Conservation (phyloP, 1,284 basidiomycete species). For the Trichosporon sp. region DNA sequence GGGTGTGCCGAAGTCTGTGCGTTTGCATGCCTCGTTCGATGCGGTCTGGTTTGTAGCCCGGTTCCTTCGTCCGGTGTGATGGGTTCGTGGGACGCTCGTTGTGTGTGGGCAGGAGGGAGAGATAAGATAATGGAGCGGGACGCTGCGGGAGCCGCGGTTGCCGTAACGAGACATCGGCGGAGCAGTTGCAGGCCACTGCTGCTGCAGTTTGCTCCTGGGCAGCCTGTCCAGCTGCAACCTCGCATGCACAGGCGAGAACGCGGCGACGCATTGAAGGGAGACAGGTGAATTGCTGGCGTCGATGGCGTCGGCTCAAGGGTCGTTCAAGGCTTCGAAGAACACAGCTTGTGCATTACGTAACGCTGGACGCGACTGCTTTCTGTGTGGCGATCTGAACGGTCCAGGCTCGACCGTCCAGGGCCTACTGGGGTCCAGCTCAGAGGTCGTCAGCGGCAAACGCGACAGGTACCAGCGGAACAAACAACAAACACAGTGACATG, state of each 20-base stretch:
- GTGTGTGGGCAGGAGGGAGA: no score
- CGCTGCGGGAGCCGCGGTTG: no score
- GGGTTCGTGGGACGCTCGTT: no score
- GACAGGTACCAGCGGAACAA: not conserved
- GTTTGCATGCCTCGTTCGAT: not conserved
- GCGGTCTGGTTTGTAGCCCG: no score
- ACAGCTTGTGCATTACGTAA: not conserved
- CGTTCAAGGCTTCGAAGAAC: no score
- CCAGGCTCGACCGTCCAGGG: no score
- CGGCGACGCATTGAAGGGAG: not conserved
- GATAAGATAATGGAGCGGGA: not conserved
- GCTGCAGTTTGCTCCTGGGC: no score
- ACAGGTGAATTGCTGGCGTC: not conserved
- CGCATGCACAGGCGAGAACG: not conserved
- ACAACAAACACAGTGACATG: not conserved
- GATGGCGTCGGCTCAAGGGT: not conserved
- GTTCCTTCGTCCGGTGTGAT: no score
- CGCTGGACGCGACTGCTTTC: not conserved
- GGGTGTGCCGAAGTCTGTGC: not conserved
- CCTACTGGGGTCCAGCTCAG: no score
- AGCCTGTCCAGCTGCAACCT: not conserved
- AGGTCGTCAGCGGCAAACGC: no score
- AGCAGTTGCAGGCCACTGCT: no score
- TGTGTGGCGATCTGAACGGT: not conserved
- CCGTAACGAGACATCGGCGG: no score